A percentile compares a stretch with the other conserved stretches of the same genome.
phyloP scores from a whole-genome alignment of 2,329 filamentous ascomycete genomes.

The Pestalotiopsis sp. region DNA sequence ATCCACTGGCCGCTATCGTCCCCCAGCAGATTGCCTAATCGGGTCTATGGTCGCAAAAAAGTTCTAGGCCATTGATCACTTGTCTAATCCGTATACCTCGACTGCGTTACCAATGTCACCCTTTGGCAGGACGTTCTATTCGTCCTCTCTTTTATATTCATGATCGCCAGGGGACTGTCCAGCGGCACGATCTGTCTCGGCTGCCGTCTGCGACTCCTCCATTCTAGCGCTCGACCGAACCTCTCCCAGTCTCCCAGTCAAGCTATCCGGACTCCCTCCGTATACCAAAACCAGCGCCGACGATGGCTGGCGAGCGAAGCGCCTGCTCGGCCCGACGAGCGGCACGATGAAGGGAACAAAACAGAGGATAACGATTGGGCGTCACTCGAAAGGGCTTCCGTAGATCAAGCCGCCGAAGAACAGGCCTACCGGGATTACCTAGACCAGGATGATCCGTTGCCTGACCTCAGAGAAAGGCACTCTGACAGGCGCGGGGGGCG shows the following conservation, averaged over 20 bases:
- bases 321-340: background rate
- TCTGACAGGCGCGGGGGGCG: background rate
- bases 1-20: background rate
- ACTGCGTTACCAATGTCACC: constrained; percentile 1
- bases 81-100: background rate
- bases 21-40: constrained; percentile 13
- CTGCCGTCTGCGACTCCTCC: constrained; percentile 39
- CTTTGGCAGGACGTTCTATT: background rate
- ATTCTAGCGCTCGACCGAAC: constrained; percentile 21
- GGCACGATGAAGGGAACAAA: background rate
- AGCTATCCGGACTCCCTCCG: background rate
- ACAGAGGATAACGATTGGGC: background rate
- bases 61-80: background rate
- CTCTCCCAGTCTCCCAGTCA: constrained; percentile 14
- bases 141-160: constrained; percentile 22
- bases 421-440: background rate
- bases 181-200: constrained; percentile 41
- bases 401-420: background rate
- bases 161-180: constrained; percentile 36
- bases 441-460: background rate
- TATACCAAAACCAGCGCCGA: constrained; percentile 1
- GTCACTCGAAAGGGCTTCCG: background rate
- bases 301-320: constrained; percentile 17
- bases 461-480: background rate
- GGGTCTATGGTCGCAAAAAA: constrained; percentile 14